Conservation (phyloP, 441 rosid species). For the Populus hybrid region DNA sequence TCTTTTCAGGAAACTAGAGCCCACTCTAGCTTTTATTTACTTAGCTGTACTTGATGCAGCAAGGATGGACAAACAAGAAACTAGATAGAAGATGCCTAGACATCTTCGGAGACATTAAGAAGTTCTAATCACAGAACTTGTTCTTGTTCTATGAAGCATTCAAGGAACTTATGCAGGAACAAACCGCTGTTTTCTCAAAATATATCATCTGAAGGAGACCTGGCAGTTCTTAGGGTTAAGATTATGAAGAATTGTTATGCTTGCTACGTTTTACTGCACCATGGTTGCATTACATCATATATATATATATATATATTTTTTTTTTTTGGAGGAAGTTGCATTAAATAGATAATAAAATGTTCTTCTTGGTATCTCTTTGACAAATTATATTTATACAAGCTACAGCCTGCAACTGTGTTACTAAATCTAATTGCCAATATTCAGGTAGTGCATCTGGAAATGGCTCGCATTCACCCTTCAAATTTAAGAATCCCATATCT, state of each 20-base stretch:
- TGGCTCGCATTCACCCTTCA: conserved; percentile 65
- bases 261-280: neutral
- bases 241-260: neutral
- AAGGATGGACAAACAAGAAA: neutral
- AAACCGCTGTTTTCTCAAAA: neutral
- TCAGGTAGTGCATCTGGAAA: conserved; percentile 82
- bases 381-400: conserved; percentile 4
- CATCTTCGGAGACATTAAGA: neutral
- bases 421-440: conserved; percentile 19
- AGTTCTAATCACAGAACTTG: neutral
- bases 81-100: neutral
- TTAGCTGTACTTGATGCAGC: neutral
- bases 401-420: neutral
- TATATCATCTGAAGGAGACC: neutral
- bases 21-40: neutral
- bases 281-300: neutral
- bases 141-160: neutral
- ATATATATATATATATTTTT: too few relatives aligned
- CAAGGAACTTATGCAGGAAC: too few relatives aligned
- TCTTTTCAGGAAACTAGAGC: neutral
- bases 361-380: conserved; percentile 6
- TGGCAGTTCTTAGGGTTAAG: neutral
- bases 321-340: neutral
- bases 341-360: neutral
- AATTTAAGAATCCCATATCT: conserved; percentile 52